A percentile compares a stretch with the other conserved stretches of the same genome.
Evolutionary conservation across 106 monocot species (phyloP).

Genomic region (Gastrodia elata): DNA sequence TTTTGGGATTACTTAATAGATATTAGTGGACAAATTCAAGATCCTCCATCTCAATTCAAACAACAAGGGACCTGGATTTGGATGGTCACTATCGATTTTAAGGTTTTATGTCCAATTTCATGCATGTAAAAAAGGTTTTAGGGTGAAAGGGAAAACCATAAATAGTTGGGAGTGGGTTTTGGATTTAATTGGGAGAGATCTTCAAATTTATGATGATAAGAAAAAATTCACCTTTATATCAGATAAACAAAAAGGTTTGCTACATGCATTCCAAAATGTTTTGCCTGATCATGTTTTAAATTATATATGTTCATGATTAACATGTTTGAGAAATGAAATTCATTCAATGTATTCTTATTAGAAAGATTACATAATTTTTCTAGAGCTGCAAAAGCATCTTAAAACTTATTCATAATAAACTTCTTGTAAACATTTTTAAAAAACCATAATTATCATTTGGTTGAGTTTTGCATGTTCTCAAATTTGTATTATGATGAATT

Average conservation of each 20-base stretch:
- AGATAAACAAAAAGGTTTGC: neutral
- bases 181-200: neutral
- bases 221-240: neutral
- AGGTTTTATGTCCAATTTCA: neutral
- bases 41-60: neutral
- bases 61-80: neutral
- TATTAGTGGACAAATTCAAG: neutral
- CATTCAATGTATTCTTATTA: no score
- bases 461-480: no score
- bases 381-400: no score
- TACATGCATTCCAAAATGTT: neutral
- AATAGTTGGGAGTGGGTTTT: neutral
- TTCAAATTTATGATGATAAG: neutral
- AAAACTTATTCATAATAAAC: no score
- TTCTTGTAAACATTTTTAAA: no score
- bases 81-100: neutral
- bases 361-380: no score
- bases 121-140: neutral
- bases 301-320: no score
- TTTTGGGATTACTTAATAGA: neutral
- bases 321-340: no score
- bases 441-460: no score
- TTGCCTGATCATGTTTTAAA: no score
- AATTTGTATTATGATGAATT: no score
- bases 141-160: neutral